Evolutionary conservation across 1,284 basidiomycete genomes (phyloP).

Genomic region (Apiotrichum gracile): DNA sequence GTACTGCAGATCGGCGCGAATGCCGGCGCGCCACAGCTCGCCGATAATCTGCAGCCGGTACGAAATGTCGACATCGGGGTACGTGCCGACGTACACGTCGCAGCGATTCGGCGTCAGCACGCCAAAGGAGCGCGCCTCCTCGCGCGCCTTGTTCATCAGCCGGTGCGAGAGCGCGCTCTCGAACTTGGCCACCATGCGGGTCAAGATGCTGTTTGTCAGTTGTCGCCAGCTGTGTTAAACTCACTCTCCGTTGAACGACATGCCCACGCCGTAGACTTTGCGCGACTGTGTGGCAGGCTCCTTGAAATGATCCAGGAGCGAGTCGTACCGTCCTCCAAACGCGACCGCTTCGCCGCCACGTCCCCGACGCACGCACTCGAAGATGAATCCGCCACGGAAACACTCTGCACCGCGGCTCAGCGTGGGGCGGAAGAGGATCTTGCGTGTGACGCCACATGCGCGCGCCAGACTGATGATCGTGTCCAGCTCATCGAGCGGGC

Average conservation of each 20-base stretch:
- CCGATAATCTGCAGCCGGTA: conserved; percentile 50
- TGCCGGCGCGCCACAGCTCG: conserved; percentile 53
- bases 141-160: conserved; percentile 46
- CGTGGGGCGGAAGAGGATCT: conserved; percentile 50
- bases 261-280: conserved; percentile 50
- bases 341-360: conserved; percentile 51
- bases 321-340: conserved; percentile 52
- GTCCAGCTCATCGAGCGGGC: conserved; percentile 46
- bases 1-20: conserved; percentile 54
- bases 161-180: conserved; percentile 45
- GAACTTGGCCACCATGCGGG: conserved; percentile 46
- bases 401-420: conserved; percentile 42
- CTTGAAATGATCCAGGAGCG: conserved; percentile 50
- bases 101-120: conserved; percentile 48
- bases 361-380: conserved; percentile 50
- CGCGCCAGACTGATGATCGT: conserved; percentile 46
- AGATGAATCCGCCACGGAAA: conserved; percentile 52
- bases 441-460: conserved; percentile 49
- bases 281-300: conserved; percentile 39
- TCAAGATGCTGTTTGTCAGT: conserved; percentile 43
- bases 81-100: conserved; percentile 54
- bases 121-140: conserved; percentile 50
- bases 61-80: conserved; percentile 48
- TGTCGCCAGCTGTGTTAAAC: not conserved
- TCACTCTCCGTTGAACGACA: conserved; percentile 51